A percentile compares a stretch with the other conserved stretches of the same genome.
phyloP scores from a whole-genome alignment of 1,284 basidiomycete species.

The Ceratorhiza oryzae-sativae region DNA sequence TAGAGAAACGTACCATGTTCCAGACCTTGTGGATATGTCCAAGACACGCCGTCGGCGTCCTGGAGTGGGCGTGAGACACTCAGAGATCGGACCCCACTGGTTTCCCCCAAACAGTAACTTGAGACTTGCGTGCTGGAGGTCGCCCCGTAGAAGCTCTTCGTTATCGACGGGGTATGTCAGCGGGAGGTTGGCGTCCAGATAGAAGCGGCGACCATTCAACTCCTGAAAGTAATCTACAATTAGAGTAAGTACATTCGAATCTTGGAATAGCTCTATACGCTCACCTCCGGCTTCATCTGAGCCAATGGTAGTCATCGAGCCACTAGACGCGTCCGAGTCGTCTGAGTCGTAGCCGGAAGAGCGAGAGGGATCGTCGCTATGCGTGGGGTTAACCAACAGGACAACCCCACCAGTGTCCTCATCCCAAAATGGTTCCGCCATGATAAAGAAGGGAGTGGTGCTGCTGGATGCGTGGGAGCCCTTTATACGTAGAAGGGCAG shows the following conservation, averaged over 20 bases:
- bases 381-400: conserved; percentile 13
- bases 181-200: conserved; percentile 38
- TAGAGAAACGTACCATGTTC: conserved; percentile 39
- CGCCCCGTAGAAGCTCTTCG: conserved; percentile 36
- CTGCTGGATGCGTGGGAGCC: neutral
- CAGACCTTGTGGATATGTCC: conserved; percentile 43
- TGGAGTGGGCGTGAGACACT: conserved; percentile 27
- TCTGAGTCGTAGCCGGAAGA: conserved; percentile 36
- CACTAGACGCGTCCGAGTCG: conserved; percentile 19
- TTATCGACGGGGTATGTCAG: conserved; percentile 40
- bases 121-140: conserved; percentile 37
- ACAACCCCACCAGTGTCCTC: conserved; percentile 19
- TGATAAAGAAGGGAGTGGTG: neutral
- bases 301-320: conserved; percentile 43
- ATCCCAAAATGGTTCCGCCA: conserved; percentile 32
- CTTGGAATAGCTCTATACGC: neutral
- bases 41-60: conserved; percentile 40
- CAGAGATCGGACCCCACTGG: conserved; percentile 38
- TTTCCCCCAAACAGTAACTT: conserved; percentile 40
- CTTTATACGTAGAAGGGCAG: neutral
- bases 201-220: conserved; percentile 40
- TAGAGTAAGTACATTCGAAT: neutral
- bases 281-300: conserved; percentile 43
- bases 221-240: conserved; percentile 41
- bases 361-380: conserved; percentile 26